Base-by-base conservation (phyloP, 2,329 filamentous ascomycete species). In the Aspergillus sp. region DNA sequence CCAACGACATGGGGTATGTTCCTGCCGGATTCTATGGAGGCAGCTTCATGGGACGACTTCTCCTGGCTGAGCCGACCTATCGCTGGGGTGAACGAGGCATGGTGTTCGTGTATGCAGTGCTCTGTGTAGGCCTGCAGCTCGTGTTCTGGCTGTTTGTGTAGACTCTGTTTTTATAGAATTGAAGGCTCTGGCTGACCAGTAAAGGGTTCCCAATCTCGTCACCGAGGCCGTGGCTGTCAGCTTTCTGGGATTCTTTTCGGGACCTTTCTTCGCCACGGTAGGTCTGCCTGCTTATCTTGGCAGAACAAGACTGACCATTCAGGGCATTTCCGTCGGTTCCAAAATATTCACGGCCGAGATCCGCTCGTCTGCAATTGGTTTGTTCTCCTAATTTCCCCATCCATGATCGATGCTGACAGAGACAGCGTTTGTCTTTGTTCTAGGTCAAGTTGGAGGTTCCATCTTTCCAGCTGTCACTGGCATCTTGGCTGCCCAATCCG, bases 11-110 rank as follows among this genome's bases (percentile, higher is more conserved):
- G 61, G 81, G 80, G 0, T 85, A 83, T 44, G 75, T 85, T 0
- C 76, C 80, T 0, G 76, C 80, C 0, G 80, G 79, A 3, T 79
- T 78, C 53, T 80, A 73, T 41, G 80, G 78, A 2, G 81, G 81
- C 0, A 68, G 70, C 0, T 68, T 82, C 3, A 68, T 83, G 0
- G 80, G 80, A 0, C 67, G 80, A 4, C 51, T 82, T 0, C 45
- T 82, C 0, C 69, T 83, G 0, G 75, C 78, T 0, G 80, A 83
- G 51, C 78, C 79, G 0, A 82, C 76, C 0, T 73, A 81, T 57
- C 69, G 78, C 0, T 74, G 75, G 12, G 81, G 81, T 0, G 78
- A 83, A 52, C 69, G 75, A 12, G 67, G 69, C 3, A 82, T 83
- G 77, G 60, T 82, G 0, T 65, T 80, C 1, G 38, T 76, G 0